Evolutionary conservation across 495 filamentous ascomycete genomes (phyloP), one percentile per base, ranked within the genome.

Genomic region (Xylaria castorea): DNA sequence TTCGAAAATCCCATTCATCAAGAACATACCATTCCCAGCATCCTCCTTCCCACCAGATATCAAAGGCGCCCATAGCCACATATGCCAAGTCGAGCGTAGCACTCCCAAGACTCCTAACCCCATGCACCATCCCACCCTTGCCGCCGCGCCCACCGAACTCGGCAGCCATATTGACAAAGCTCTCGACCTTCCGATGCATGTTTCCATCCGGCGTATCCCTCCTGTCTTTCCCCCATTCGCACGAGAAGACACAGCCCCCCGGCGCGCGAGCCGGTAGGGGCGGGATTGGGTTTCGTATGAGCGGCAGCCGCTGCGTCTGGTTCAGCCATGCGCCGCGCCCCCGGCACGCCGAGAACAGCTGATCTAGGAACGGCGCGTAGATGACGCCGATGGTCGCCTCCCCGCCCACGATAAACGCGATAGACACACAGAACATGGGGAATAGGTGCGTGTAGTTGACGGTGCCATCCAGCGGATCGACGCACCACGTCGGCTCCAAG

Each of bases 11-110:
- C 36, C 40, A 20, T 71, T 44, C 65, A 53, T 20, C 22, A 14
- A 51, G 11, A 14, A 64, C 78, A 63, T 74, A 81, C 81, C 93
- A 95, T 63, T 91, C 92, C 92, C 92, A 95, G 75, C 91, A 93
- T 9, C 93, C 93, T 2, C 90, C 92, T 75, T 95, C 93, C 93
- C 93, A 95, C 78, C 94, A 95, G 42, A 92, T 80, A 82, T 96
- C 93, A 70, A 95, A 75, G 14, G 85, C 83, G 1, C 93, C 93
- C 25, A 85, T 84, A 22, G 93, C 93, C 57, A 94, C 90, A 38
- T 85, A 88, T 55, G 92, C 94, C 18, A 94, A 83, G 76, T 94
- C 94, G 74, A 95, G 80, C 20, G 93, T 93, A 9, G 93, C 93
- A 66, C 86, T 83, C n/a, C 90, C 90, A 74, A 92, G 76, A 78